phyloP scores from a whole-genome alignment of 208 protist species.

The Novymonas esmeraldas region DNA sequence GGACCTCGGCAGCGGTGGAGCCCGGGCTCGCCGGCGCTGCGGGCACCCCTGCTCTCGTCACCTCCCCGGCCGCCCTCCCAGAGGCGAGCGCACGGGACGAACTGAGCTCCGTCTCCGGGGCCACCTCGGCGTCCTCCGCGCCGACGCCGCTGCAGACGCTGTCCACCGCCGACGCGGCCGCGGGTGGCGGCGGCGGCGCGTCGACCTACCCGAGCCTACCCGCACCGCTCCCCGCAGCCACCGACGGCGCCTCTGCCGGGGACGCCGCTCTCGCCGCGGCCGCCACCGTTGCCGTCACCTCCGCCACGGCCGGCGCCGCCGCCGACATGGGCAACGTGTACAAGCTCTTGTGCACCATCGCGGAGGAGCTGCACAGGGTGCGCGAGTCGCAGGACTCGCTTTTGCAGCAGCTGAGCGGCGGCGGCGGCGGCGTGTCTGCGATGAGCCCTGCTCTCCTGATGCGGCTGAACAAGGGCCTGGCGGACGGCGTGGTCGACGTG shows the following conservation, averaged over 20 bases:
- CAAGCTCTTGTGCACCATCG: slow-evolving; percentile 80
- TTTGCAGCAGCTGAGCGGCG: slow-evolving; percentile 28
- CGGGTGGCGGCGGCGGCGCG: not conserved
- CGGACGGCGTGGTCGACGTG: slow-evolving; percentile 55
- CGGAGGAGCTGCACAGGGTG: slow-evolving; percentile 85
- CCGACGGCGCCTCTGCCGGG: not conserved
- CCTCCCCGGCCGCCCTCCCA: not conserved
- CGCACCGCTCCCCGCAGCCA: not conserved
- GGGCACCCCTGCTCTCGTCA: too few relatives aligned
- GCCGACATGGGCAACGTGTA: slow-evolving; percentile 50
- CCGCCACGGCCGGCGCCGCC: not conserved
- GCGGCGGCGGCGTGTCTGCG: slow-evolving; percentile 11
- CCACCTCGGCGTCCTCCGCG: slow-evolving; percentile 3
- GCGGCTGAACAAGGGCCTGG: slow-evolving; percentile 47
- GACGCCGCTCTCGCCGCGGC: not conserved
- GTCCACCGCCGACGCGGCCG: slow-evolving; percentile 23
- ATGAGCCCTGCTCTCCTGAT: slow-evolving; percentile 50
- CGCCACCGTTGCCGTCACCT: not conserved
- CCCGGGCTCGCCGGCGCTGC: not conserved
- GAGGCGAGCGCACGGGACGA: slow-evolving; percentile 27
- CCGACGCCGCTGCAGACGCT: slow-evolving; percentile 14
- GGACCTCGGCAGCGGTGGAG: not conserved
- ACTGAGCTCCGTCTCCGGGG: not conserved
- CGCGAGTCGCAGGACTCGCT: slow-evolving; percentile 74
- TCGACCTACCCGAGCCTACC: too few relatives aligned